Base-by-base conservation (phyloP, 176 grass and related monocot genomes). In the Oryza australiensis region DNA sequence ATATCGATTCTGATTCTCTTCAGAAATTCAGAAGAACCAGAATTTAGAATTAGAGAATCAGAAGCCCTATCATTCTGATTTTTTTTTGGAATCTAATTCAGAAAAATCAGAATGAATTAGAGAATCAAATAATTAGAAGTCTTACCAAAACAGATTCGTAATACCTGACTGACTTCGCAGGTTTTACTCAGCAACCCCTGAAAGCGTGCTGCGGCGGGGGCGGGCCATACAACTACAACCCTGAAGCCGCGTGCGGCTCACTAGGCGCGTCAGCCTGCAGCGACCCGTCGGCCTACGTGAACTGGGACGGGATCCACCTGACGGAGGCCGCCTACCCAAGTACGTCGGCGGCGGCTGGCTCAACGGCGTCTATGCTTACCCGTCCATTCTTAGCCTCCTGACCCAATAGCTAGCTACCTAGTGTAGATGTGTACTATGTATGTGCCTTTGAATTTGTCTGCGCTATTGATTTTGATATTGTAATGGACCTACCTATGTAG, bases 231-330 rank as follows among this genome's bases (percentile, higher is more conserved):
- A 96, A 96, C 83, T 90, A 85, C 76, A 85, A 80, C 60, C 18
- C 63, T 2, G 79, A 14, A 5, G 68, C 71, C 2, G 14, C 70
- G 13, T 93, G 93, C 22, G 93, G 88, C 1, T 40, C 77, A 12
- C 76, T 73, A 5, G 55, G 93, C 6, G 73, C 84, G 0, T 79
- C 66, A 14, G 24, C 73, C 14, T 96, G 90, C 40, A 26, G 63
- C 27, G 35, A 89, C 10, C 86, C 87, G 11, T 87, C 88, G 1
- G 22, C 42, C 1, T 86, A 84, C 32, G 57, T 92, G 3, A 64
- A 82, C 32, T 93, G 86, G 88, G 93, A 95, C 53, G 90, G 86
- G 24, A 34, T 92, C 29, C 93, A 95, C 83, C 70, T 84, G 7
- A 92, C 90, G 12, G 88, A 95, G 53, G 82, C 87, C 20, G 88